Evolutionary conservation across 148 eudicot species (phyloP), one percentile per base, ranked within the genome.

Genomic region (Fagopyrum homotropicum): DNA sequence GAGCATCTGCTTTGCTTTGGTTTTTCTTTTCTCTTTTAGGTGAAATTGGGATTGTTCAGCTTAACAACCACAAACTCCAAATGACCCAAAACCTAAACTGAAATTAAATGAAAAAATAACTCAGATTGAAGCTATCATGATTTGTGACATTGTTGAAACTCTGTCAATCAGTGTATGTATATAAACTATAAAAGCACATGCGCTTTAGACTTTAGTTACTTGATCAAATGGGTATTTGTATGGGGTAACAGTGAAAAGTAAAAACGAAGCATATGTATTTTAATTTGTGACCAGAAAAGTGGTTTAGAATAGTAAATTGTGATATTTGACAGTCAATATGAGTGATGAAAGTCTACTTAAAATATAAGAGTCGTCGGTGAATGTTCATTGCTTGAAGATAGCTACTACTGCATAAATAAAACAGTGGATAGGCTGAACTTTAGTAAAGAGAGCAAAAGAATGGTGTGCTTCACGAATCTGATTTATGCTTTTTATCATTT

Each of bases 401-500:
- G 68, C 68, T 61, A 61, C 68, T 26, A 61, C 43, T 61, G 46
- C 8, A 66, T 1, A 66, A 66, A 66, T 66, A 66, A 45, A 66
- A 4, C 5, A 40, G 45, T 66, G 30, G 46, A 4, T 22, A 66
- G 17, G 71, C 4, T 40, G n/a, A 45, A 40, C 71, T 66, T 66
- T 66, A 66, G 3, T 66, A 66, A 66, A 66, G 46, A 59, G 11
- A 40, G 15, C 15, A 66, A 66, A 35, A 61, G 11, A 8, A 54
- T 51, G 64, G 26, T 59, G 64, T 22, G 64, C 35, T 61, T 26
- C 5, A 6, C 9, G 71, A 66, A 66, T 66, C 71, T 66, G 71
- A 35, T 66, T 66, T 66, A 40, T 40, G 71, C 71, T 66, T 66
- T 66, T 35, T 66, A 66, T 66, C 71, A 66, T 9, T 66, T 40